A percentile compares a stretch with the other conserved stretches of the same genome.
Conservation (phyloP, 106 monocot genomes). For the Acorus calamus region DNA sequence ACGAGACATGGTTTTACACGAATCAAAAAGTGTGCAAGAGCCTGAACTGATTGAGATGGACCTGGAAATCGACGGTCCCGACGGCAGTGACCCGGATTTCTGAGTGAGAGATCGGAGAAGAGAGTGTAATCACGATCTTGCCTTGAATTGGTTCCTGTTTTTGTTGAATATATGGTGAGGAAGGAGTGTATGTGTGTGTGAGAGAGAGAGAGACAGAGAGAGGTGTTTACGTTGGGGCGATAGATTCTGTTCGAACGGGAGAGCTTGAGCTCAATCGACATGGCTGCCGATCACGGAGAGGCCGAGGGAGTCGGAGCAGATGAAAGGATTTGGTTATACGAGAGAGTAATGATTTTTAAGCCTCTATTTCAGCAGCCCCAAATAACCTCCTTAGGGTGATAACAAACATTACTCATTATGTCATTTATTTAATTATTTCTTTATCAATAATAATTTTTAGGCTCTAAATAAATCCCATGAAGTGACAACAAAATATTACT, state of each 20-base stretch:
- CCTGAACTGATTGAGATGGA: not conserved
- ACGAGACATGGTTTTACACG: no score
- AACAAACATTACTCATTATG: no score
- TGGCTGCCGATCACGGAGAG: not conserved
- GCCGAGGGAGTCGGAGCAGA: no score
- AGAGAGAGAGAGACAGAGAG: not conserved
- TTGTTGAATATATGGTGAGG: not conserved
- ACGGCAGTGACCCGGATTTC: slow-evolving; percentile 23
- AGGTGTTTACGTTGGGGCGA: slow-evolving; percentile 19
- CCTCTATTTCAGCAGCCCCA: no score
- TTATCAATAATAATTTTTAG: no score
- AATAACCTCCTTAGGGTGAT: no score
- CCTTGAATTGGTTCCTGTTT: slow-evolving; percentile 30
- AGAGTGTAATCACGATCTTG: slow-evolving; percentile 19
- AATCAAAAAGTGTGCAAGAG: no score
- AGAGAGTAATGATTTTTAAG: no score
- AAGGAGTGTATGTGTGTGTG: not conserved
- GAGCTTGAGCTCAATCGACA: slow-evolving; percentile 35
- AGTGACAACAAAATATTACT: no score
- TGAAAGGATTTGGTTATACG: no score
- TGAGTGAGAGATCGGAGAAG: slow-evolving; percentile 23
- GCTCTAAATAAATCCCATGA: no score
- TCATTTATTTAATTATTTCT: no score
- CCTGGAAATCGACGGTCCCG: slow-evolving; percentile 38
- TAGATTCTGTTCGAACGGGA: slow-evolving; percentile 32